Evolutionary conservation across 2,329 filamentous ascomycete species (phyloP).

Genomic region (Fusarium lateritium): DNA sequence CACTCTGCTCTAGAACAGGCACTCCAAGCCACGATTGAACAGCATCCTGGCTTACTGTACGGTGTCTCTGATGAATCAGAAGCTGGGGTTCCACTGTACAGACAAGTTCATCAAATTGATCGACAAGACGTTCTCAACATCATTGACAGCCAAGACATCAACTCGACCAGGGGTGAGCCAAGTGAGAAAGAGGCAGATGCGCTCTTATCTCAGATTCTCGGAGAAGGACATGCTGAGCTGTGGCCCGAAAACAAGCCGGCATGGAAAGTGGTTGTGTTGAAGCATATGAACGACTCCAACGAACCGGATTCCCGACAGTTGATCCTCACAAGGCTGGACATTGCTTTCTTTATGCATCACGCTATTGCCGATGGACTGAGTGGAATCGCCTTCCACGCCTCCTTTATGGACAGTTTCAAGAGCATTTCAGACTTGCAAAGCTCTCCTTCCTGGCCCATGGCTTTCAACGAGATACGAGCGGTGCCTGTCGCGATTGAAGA

Average conservation of each 20-base stretch:
- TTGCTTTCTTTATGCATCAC: constrained; percentile 29
- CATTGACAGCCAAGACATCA: background rate
- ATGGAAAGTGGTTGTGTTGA: constrained; percentile 19
- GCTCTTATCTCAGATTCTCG: background rate
- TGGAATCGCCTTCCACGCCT: constrained; percentile 14
- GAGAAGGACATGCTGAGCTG: background rate
- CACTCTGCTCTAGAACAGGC: background rate
- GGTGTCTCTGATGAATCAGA: background rate
- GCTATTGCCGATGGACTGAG: constrained; percentile 33
- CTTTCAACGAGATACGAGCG: background rate
- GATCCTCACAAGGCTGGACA: background rate
- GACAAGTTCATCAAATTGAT: background rate
- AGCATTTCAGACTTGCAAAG: background rate
- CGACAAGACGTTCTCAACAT: constrained; percentile 1
- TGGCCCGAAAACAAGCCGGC: constrained; percentile 20
- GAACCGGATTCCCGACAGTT: accelerated
- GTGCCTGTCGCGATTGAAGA: constrained; percentile 12
- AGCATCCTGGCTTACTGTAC: constrained; percentile 5
- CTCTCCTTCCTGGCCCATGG: constrained; percentile 14
- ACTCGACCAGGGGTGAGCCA: too few species aligned
- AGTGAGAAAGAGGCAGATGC: background rate
- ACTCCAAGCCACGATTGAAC: constrained; percentile 16
- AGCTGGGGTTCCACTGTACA: background rate
- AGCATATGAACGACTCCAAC: background rate
- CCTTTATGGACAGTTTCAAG: constrained; percentile 5